A percentile compares a stretch with the other conserved stretches of the same genome.
phyloP scores from a whole-genome alignment of 1,284 basidiomycete species.

The Fomes fomentarius region DNA sequence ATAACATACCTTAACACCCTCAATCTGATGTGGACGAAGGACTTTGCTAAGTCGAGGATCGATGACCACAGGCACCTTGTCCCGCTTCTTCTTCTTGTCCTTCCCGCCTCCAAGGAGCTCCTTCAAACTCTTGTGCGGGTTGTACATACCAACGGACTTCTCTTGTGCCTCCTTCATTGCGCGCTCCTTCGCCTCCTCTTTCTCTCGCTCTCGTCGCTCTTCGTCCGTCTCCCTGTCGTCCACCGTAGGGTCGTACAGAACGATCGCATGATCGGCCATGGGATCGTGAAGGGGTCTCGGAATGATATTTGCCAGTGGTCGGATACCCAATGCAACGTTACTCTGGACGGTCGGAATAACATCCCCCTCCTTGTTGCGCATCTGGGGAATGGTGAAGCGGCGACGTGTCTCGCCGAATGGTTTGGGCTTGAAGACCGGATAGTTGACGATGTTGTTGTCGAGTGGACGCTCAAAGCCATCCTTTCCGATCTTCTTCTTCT shows the following conservation, averaged over 20 bases:
- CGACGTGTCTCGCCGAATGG: constrained; percentile 69
- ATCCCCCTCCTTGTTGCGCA: constrained; percentile 81
- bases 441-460: constrained; percentile 64
- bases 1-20: constrained; percentile 88
- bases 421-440: constrained; percentile 85
- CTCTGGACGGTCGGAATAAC: constrained; percentile 67
- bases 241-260: constrained; percentile 95
- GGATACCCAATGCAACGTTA: constrained; percentile 83
- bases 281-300: constrained; percentile 95
- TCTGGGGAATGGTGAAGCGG: constrained; percentile 87
- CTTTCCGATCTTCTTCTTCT: constrained; percentile 57
- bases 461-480: constrained; percentile 47
- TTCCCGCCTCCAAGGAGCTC: constrained; percentile 79
- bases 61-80: constrained; percentile 96
- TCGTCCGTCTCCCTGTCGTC: constrained; percentile 91
- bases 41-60: constrained; percentile 89
- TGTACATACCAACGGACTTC: constrained; percentile 72
- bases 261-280: constrained; percentile 97
- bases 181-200: constrained; percentile 69
- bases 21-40: constrained; percentile 95
- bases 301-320: constrained; percentile 81
- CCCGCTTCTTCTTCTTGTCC: constrained; percentile 65
- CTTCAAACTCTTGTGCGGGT: constrained; percentile 92
- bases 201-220: constrained; percentile 70
- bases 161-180: constrained; percentile 67